Conservation (phyloP, 495 filamentous ascomycete species). For the Aspergillus incahuasiensis region DNA sequence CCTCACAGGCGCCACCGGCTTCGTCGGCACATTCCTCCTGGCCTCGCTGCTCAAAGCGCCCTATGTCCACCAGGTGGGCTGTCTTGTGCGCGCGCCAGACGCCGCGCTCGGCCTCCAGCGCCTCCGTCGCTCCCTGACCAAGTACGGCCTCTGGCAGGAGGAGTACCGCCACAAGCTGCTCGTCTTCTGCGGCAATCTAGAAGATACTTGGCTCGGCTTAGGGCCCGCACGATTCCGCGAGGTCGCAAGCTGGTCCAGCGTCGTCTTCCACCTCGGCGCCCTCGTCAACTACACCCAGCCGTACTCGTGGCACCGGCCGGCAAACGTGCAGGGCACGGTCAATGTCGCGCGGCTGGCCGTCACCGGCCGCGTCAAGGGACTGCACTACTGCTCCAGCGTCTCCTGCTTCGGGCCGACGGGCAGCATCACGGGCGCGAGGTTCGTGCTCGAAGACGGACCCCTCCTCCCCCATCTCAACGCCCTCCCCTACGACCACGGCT, state of each 20-base stretch:
- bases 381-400: conserved; percentile 17
- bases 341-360: conserved; percentile 13
- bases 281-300: conserved; percentile 10
- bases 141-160: background rate
- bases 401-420: conserved; percentile 8
- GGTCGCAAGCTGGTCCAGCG: conserved; percentile 10
- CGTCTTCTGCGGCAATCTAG: conserved; percentile 1
- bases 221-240: background rate
- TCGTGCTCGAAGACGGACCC: conserved; percentile 8
- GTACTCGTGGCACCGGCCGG: conserved; percentile 12
- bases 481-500: conserved; percentile 9
- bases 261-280: conserved; percentile 16
- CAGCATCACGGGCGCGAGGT: background rate
- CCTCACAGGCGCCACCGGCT: conserved; percentile 12
- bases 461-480: background rate
- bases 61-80: conserved; percentile 7
- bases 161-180: conserved; percentile 12
- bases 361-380: conserved; percentile 1
- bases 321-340: conserved; percentile 10
- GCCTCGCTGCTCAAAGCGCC: conserved; percentile 3
- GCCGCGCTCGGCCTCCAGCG: background rate
- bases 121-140: background rate
- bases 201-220: conserved; percentile 3
- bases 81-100: conserved; percentile 1
- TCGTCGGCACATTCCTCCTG: conserved; percentile 11